Evolutionary conservation across 1,284 basidiomycete species (phyloP).

Genomic region (Meripilus lineatus): DNA sequence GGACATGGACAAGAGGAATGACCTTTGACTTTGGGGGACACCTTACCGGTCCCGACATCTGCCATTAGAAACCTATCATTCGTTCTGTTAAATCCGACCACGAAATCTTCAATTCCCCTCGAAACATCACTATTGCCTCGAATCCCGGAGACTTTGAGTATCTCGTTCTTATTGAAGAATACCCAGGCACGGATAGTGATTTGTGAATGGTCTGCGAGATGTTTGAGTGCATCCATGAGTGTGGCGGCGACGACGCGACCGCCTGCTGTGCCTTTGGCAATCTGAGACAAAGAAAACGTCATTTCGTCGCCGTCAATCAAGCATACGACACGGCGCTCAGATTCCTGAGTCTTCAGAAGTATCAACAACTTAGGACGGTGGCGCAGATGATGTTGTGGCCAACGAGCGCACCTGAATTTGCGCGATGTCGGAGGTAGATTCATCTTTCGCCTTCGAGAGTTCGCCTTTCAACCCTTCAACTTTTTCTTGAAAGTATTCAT

Average conservation of each 20-base stretch:
- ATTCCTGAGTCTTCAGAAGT: conserved; percentile 6
- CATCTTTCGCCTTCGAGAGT: conserved; percentile 30
- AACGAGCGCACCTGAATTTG: not conserved
- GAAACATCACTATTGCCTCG: conserved; percentile 35
- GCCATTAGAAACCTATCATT: conserved; percentile 60
- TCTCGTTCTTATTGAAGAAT: conserved; percentile 59
- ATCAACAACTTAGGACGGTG: not conserved
- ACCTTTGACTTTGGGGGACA: conserved; percentile 73
- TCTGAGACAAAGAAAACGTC: conserved; percentile 50
- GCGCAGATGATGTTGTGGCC: not conserved
- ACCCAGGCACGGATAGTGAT: conserved; percentile 55
- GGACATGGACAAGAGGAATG: conserved; percentile 7
- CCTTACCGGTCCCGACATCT: conserved; percentile 68
- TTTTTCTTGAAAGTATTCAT: conserved; percentile 8
- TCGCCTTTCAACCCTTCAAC: conserved; percentile 1
- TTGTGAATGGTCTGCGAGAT: conserved; percentile 36
- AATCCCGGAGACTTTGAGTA: conserved; percentile 46
- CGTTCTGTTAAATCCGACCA: conserved; percentile 63
- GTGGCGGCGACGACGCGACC: conserved; percentile 50
- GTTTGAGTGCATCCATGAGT: conserved; percentile 45
- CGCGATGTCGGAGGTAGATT: conserved; percentile 1
- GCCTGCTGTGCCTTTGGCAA: conserved; percentile 50
- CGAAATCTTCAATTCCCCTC: conserved; percentile 53
- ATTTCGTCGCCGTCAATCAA: conserved; percentile 67
- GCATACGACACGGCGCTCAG: conserved; percentile 48